Evolutionary conservation across 1,284 basidiomycete species (phyloP).

Genomic region (Ganoderma resinaceum): DNA sequence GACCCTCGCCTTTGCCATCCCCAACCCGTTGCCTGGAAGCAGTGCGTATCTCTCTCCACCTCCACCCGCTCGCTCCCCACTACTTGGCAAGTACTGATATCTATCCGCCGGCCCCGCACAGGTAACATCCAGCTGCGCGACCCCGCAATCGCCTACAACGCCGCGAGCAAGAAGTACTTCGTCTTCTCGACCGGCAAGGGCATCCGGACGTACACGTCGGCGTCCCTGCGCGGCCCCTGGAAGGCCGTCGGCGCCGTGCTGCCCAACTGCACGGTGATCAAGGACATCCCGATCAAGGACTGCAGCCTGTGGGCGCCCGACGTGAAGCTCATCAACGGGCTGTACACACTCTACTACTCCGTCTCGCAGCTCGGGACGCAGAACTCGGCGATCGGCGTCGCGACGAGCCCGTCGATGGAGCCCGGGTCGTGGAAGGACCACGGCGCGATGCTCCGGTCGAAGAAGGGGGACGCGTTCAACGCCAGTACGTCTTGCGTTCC

Average conservation of each 20-base stretch:
- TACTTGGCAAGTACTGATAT: no score
- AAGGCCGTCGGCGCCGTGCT: constrained; percentile 23
- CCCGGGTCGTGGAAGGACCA: constrained; percentile 44
- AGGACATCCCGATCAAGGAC: constrained; percentile 3
- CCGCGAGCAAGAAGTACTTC: constrained; percentile 17
- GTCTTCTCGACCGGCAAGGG: constrained; percentile 13
- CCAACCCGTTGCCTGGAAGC: constrained; percentile 15
- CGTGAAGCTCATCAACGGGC: constrained; percentile 24
- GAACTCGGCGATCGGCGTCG: constrained; percentile 43
- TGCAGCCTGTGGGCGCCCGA: constrained; percentile 29
- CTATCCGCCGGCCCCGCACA: not conserved
- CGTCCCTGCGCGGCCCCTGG: constrained; percentile 21
- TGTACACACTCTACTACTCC: constrained; percentile 41
- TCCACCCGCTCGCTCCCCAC: not conserved
- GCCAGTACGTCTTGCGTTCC: constrained; percentile 31
- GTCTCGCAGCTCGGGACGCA: constrained; percentile 41
- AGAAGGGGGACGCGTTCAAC: constrained; percentile 39
- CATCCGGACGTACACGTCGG: constrained; percentile 15
- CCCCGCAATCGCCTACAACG: constrained; percentile 18
- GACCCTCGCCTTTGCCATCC: constrained; percentile 11
- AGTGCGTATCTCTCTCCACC: constrained; percentile 2
- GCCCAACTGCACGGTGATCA: constrained; percentile 21
- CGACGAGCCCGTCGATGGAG: constrained; percentile 41
- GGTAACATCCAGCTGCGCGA: constrained; percentile 15
- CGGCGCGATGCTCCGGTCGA: constrained; percentile 40